Conservation (phyloP, 495 filamentous ascomycete species). For the Xylaria scruposa region DNA sequence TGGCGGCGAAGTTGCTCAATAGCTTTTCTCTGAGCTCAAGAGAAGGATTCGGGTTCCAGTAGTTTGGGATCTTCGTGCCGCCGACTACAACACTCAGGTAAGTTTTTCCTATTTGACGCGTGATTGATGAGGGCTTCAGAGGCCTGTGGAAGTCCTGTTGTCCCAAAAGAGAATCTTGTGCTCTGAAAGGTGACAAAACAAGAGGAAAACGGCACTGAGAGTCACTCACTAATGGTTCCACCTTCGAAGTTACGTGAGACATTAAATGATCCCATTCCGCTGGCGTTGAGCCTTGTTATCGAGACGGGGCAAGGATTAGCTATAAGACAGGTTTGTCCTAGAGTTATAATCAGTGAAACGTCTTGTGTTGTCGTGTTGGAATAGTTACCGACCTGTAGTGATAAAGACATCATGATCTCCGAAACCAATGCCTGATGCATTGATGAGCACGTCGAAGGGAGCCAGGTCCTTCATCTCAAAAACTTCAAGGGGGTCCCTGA, state of each 20-base stretch:
- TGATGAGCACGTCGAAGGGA: conserved; percentile 59
- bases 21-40: conserved; percentile 54
- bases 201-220: too few relatives aligned
- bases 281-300: conserved; percentile 64
- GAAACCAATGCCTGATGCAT: conserved; percentile 65
- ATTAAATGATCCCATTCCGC: conserved; percentile 65
- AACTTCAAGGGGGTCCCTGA: conserved; percentile 56
- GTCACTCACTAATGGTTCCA: conserved; percentile 55
- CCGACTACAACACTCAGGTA: conserved; percentile 44
- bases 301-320: conserved; percentile 53
- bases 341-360: conserved; percentile 13
- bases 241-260: conserved; percentile 65
- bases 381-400: conserved; percentile 54
- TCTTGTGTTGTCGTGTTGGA: background rate
- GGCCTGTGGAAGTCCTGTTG: too few relatives aligned
- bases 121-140: too few relatives aligned
- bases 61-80: conserved; percentile 65
- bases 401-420: conserved; percentile 59
- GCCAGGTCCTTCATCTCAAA: conserved; percentile 44
- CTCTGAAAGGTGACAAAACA: too few relatives aligned
- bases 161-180: too few relatives aligned
- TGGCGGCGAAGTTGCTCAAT: conserved; percentile 48
- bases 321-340: conserved; percentile 55
- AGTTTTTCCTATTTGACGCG: too few relatives aligned
- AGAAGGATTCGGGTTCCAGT: conserved; percentile 60